These are phyloP conservation scores for Telfairia occidentalis DNA, from an alignment of 331 rosid species.

Conservation along the genomic window DNA sequence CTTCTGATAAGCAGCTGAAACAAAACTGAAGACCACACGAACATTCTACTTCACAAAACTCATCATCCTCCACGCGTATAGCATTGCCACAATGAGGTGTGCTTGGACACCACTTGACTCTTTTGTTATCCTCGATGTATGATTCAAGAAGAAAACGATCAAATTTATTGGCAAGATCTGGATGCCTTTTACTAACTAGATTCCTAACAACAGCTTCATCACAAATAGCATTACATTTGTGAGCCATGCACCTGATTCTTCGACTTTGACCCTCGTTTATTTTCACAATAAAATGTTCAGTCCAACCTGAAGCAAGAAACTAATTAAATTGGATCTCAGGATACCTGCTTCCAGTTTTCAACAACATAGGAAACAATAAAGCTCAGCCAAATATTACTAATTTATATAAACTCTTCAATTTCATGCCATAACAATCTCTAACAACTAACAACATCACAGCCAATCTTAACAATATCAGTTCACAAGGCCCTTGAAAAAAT, in stretches of 20 bases:
- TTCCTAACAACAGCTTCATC: conserved; percentile 66
- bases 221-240: conserved; percentile 85
- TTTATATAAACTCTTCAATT: background rate
- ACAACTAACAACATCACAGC: background rate
- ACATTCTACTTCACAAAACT: conserved; percentile 87
- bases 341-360: background rate
- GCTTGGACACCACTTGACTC: conserved; percentile 97
- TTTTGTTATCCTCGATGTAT: conserved; percentile 84
- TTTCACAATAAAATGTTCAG: conserved; percentile 71
- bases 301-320: conserved; percentile 61
- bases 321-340: background rate
- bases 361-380: background rate
- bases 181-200: conserved; percentile 46
- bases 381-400: background rate
- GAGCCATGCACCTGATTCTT: conserved; percentile 84
- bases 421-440: background rate
- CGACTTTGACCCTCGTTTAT: conserved; percentile 94
- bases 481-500: background rate
- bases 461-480: background rate
- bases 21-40: conserved; percentile 87
- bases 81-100: conserved; percentile 94
- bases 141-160: conserved; percentile 94
- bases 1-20: conserved; percentile 61
- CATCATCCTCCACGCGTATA: conserved; percentile 66
- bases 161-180: conserved; percentile 74